Base-by-base conservation (phyloP, 495 filamentous ascomycete species). In the Aspergillus bridgeri region DNA sequence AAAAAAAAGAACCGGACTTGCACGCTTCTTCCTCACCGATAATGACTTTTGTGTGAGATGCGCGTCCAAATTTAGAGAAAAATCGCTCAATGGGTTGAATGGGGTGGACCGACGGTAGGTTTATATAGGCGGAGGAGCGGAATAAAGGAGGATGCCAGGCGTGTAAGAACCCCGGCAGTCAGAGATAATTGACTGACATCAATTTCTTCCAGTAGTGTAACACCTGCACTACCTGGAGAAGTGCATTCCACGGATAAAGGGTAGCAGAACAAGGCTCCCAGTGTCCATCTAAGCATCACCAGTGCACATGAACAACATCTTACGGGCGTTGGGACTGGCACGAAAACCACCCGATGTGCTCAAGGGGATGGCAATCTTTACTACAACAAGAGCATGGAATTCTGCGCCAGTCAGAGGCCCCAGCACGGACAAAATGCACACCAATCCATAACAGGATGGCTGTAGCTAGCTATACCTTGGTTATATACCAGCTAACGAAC, bases 241-340 rank as follows among this genome's bases (percentile, higher is more conserved):
- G 45, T 51, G 42, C 61, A 63, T 63, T 63, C 61, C 61, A 63
- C 61, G 57, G 48, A 42, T 33, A 43, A 43, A 23, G 47, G 21
- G 51, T n/a, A 33, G 47, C 60, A 53, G 48, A 33, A 33, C 48
- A 20, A 48, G 59, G 49, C 25, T 20, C 29, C 45, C 57, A 44
- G 50, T 49, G 20, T 17, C 27, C 8, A 7, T 24, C 19, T 18
- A 42, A 29, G 15, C 9, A 21, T 20, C 42, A 46, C 42, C 17
- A 24, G n/a, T 13, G 25, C 42, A n/a, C 20, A 25, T 29, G 24
- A 33, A 19, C 13, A 19, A 29, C 8, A 43, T 21, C 5, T 27
- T 33, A 13, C 1, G 11, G 33, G 33, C 9, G 7, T 42, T n/a
- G 17, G 6, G 19, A 27, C 8, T 29, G 33, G 27, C 6, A 11